Base-by-base conservation (phyloP, 2,329 filamentous ascomycete genomes). In the Scedosporium dehoogii region DNA sequence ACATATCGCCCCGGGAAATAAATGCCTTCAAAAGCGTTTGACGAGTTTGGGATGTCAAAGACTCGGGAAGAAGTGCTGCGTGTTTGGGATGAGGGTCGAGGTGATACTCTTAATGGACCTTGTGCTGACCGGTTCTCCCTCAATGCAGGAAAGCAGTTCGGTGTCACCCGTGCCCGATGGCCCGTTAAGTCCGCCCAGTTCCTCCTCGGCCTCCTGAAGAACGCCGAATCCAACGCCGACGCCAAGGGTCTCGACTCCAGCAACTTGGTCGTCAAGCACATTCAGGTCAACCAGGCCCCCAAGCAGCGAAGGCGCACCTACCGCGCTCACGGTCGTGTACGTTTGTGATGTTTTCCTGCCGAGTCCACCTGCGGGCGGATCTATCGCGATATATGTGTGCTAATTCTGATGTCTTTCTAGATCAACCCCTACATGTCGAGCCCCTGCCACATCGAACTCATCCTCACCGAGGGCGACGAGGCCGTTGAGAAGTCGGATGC, bases 381-480 rank as follows among this genome's bases (percentile, higher is more conserved):
- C n/a, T 2, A n/a, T 27, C 23, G 12, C 6, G 51, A n/a, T 4
- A 29, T 3, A 1, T 6, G 18, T 21, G 51, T 56, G 16, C 51
- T 56, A 56, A 56, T 56, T 44, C 23, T 10, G 18, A 21, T 14
- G 6, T 27, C 33, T 18, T 51, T 61, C 51, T 66, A 97, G 92
- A 99, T 99, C 85, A 99, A 99, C 89, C 94, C 94, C 68, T 99
- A 97, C 88, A 97, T 99, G 96, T 97, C 92, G 72, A 96, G 96
- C 88, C 94, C 94, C 72, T 99, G 93, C 90, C 94, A 99, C 89
- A 96, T 99, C 80, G 96, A 99, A 85, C 85, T 99, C 74, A 99
- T 99, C 87, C 87, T 99, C 73, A 96, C 93, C 76, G 96, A 99
- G 87, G 92, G 85, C 74, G 90, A 96, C 76, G 96, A 99, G 86